These are phyloP conservation scores for Cornus florida DNA, from an alignment of 148 eudicot genomes.

Conservation along the genomic window DNA sequence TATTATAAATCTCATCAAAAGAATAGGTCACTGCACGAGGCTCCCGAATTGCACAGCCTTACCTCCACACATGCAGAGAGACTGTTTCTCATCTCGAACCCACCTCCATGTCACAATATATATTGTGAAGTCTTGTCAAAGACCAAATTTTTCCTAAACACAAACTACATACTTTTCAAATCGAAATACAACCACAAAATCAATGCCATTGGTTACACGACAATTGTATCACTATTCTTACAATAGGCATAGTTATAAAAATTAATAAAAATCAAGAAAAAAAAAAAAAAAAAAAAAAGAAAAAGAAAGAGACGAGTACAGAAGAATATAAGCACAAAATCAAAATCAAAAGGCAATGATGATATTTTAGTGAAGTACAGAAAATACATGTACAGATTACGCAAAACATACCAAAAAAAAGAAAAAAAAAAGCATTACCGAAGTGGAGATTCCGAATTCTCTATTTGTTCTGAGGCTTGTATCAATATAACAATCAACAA, in stretches of 20 bases:
- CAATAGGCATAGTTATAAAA: too few relatives aligned
- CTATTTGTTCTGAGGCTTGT: slow-evolving; percentile 2
- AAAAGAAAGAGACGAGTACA: not conserved
- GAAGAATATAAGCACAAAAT: not conserved
- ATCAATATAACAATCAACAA: slow-evolving; percentile 23
- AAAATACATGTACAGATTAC: not conserved
- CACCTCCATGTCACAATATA: too few relatives aligned
- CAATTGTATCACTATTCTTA: not conserved
- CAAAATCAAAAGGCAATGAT: not conserved
- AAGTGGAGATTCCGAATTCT: not conserved
- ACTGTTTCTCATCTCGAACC: too few relatives aligned
- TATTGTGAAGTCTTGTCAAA: too few relatives aligned
- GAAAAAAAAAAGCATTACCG: not conserved
- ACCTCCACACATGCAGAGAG: too few relatives aligned
- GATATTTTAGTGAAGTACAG: not conserved
- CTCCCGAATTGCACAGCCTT: not conserved
- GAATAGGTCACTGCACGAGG: not conserved
- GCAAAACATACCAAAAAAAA: not conserved
- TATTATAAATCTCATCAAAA: too few relatives aligned
- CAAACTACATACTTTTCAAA: not conserved
- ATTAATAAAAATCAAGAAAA: not conserved
- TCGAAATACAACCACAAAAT: not conserved
- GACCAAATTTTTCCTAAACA: too few relatives aligned
- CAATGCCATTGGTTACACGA: not conserved
- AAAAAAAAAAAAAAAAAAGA: too few relatives aligned